Evolutionary conservation across 345 rosid species (phyloP).

Genomic region (Turnera subulata): DNA sequence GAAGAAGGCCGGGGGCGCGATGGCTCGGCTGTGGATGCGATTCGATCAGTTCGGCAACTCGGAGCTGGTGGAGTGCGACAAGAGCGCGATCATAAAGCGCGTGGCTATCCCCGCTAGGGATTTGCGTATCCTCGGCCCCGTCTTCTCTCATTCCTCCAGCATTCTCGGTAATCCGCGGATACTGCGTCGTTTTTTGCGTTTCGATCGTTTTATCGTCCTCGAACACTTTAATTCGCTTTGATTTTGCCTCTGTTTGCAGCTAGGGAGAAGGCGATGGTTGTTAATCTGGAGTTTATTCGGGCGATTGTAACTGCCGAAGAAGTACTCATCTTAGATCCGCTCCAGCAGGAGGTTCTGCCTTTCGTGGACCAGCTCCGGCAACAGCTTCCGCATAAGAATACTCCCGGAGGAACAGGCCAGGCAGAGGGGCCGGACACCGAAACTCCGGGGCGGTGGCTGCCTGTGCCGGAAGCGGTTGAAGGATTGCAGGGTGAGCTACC

Average conservation of each 20-base stretch:
- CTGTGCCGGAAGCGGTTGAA: slow-evolving; percentile 65
- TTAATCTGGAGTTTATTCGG: slow-evolving; percentile 75
- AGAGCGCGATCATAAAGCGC: slow-evolving; percentile 65
- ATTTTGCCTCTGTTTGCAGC: slow-evolving; percentile 38
- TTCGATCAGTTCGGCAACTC: slow-evolving; percentile 70
- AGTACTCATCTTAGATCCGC: slow-evolving; percentile 72
- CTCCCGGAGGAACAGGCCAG: slow-evolving; percentile 33
- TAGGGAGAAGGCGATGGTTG: slow-evolving; percentile 85
- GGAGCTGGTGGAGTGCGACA: slow-evolving; percentile 82
- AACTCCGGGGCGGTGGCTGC: slow-evolving; percentile 44
- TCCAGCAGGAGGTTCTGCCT: slow-evolving; percentile 67
- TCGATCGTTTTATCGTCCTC: neutral
- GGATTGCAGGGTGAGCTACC: slow-evolving; percentile 83
- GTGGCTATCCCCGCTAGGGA: slow-evolving; percentile 85
- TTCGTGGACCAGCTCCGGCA: slow-evolving; percentile 71
- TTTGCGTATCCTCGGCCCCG: slow-evolving; percentile 88
- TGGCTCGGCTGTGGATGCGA: slow-evolving; percentile 84
- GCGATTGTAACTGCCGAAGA: slow-evolving; percentile 84
- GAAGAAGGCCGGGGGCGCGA: slow-evolving; percentile 80
- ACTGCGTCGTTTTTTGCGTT: neutral
- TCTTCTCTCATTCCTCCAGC: slow-evolving; percentile 82
- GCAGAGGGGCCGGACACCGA: slow-evolving; percentile 34
- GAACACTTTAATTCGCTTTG: neutral
- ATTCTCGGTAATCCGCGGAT: slow-evolving; percentile 48
- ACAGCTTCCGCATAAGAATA: slow-evolving; percentile 55